These are phyloP conservation scores for Ascodesmis nigricans DNA, from an alignment of 495 filamentous ascomycete genomes.

Conservation along the genomic window DNA sequence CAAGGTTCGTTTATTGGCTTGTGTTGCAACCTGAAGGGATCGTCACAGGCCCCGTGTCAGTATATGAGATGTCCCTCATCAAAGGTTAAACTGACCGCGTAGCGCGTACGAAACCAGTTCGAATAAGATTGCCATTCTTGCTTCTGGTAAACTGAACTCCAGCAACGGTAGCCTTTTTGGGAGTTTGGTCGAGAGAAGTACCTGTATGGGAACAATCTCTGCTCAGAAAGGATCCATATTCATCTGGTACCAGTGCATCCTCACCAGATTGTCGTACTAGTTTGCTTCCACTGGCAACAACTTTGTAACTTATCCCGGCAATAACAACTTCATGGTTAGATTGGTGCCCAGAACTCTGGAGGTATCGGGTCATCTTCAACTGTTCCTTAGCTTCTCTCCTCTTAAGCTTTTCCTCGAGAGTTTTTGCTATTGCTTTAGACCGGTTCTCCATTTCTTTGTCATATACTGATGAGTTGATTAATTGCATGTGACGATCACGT, in stretches of 20 bases:
- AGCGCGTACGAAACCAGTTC: constrained; percentile 43
- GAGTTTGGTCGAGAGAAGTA: constrained; percentile 29
- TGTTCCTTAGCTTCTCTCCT: constrained; percentile 43
- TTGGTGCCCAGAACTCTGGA: constrained; percentile 19
- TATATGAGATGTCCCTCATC: background rate
- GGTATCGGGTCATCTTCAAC: constrained; percentile 29
- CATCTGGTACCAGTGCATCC: too few relatives aligned
- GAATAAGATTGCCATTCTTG: constrained; percentile 78
- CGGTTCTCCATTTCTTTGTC: constrained; percentile 52
- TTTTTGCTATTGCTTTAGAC: constrained; percentile 51
- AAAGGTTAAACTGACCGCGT: constrained; percentile 35
- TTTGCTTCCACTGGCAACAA: constrained; percentile 65
- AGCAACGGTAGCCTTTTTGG: constrained; percentile 52
- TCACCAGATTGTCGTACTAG: constrained; percentile 54
- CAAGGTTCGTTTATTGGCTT: constrained; percentile 41
- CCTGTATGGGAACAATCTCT: background rate
- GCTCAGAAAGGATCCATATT: background rate
- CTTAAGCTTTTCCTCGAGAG: constrained; percentile 35
- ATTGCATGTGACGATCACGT: constrained; percentile 62
- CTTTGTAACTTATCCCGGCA: constrained; percentile 53
- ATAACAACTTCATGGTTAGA: constrained; percentile 44
- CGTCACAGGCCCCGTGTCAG: background rate
- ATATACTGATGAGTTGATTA: constrained; percentile 70
- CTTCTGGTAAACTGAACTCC: constrained; percentile 76
- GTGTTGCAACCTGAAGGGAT: background rate